Evolutionary conservation across 108 stramenopile genomes (phyloP), one percentile per base, ranked within the genome.

Genomic region (Bacterosira constricta): DNA sequence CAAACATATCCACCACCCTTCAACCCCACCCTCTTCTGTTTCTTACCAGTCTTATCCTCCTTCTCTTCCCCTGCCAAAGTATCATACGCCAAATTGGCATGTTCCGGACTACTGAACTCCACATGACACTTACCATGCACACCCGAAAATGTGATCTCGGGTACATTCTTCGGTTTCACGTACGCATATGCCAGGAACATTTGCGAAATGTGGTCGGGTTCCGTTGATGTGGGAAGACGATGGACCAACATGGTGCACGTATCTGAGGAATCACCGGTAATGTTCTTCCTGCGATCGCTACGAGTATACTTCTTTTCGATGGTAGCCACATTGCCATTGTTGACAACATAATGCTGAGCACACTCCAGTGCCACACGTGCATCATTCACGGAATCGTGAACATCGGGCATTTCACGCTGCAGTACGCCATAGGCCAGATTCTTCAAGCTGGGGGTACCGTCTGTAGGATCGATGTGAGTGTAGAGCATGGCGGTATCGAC

Each of bases 401-500:
- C 90, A 30, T 90, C 74, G 0, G 93, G 92, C 91, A 96, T 93
- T 25, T 87, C 85, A 50, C 60, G 70, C 41, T 86, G 73, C 62
- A 96, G 58, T 30, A 94, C 77, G 8, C 64, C 45, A 32, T 54
- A 69, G 17, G 87, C 88, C 41, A 89, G 59, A 45, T 95, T 90
- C 67, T 91, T 90, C 30, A 97, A 77, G 39, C 86, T 87, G 34
- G 82, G 84, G 6, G 80, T 86, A 4, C 81, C 66, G 45, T 17
- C 53, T 17, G 32, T 21, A 18, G 18, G 18, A 34, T 36, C 55
- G 5, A 41, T 52, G 44, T 58, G 54, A 17, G 38, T 20, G 44
- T 82, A 98, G 12, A 96, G 83, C 64, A 89, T 84, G 15, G 97
- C 86, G 8, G 97, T 96, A 66, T 97, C 98, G 0, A 91, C 94